Conservation (phyloP, 1,139 yeast genomes). For the Suhomyces yuchorum region DNA sequence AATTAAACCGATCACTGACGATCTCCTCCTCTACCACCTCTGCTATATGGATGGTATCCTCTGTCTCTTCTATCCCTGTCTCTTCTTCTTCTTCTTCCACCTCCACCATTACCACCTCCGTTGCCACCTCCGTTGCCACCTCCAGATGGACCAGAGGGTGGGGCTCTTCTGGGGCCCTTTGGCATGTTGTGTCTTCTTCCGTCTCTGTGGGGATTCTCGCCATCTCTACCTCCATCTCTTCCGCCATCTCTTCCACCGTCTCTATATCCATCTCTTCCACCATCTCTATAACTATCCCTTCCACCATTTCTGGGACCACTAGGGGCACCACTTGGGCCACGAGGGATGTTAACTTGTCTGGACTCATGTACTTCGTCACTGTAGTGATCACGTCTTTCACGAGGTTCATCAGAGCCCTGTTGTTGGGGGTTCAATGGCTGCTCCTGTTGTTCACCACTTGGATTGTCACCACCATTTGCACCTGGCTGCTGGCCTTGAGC, state of each 20-base stretch:
- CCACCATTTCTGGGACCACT: constrained; percentile 19
- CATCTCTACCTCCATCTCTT: background rate
- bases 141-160: constrained; percentile 42
- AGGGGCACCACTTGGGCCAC: constrained; percentile 14
- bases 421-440: constrained; percentile 60
- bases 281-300: constrained; percentile 19
- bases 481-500: constrained; percentile 21
- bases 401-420: constrained; percentile 33
- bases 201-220: background rate
- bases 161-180: constrained; percentile 47
- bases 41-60: constrained; percentile 38
- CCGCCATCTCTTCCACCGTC: background rate
- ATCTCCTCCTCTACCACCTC: constrained; percentile 15
- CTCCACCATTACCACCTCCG: constrained; percentile 30
- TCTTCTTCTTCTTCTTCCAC: constrained; percentile 25
- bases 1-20: constrained; percentile 1
- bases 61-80: constrained; percentile 15
- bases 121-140: constrained; percentile 23
- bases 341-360: constrained; percentile 6
- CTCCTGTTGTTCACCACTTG: constrained; percentile 40
- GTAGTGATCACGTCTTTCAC: constrained; percentile 22
- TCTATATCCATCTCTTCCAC: background rate
- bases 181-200: constrained; percentile 40
- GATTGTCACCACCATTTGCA: constrained; percentile 37
- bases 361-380: constrained; percentile 13